Evolutionary conservation across 305 asterid genomes (phyloP), one percentile per base, ranked within the genome.

Genomic region (Fraxinus albicans): DNA sequence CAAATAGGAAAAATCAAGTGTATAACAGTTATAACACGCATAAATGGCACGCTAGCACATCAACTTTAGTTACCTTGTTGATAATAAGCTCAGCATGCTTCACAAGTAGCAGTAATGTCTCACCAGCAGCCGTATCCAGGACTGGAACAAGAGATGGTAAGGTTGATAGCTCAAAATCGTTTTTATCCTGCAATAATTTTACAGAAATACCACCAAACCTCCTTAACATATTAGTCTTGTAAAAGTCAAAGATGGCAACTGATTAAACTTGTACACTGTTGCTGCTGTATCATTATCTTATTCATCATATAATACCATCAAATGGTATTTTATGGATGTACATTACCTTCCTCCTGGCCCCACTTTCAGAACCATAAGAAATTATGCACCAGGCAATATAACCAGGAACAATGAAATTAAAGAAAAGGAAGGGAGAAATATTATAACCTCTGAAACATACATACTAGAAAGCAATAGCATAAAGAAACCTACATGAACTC

Each of bases 131-230:
- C 27, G 91, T 89, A 89, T 78, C 94, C 81, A 96, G 88, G 84
- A 96, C 99, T 83, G 99, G 98, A 88, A 93, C 93, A 83, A 96
- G 98, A 82, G 98, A 97, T 79, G 99, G 99, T 23, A 96, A 89
- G 82, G 98, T 96, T 60, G 98, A 93, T 77, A 91, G 88, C 89
- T 91, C 99, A 89, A 96, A 96, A 90, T 96, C 99, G 85, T 83
- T 90, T 93, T 91, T 96, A 85, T 96, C 98, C 99, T 96, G 92
- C 88, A 89, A 85, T 72, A 88, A 83, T 82, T 82, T 69, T 42
- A 73, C 77, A 80, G 63, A 77, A 58, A 80, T 76, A 67, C 72
- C 77, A 79, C 76, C 73, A 65, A 21, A 82, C 79, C 84, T 78
- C 65, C 80, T 77, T 73, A 65, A 65, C 69, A 80, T 74, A 29